Percentiles rank a stretch among this genome's conserved stretches.
Conservation (phyloP, 495 filamentous ascomycete genomes). For the Aspergillus nidulans region DNA sequence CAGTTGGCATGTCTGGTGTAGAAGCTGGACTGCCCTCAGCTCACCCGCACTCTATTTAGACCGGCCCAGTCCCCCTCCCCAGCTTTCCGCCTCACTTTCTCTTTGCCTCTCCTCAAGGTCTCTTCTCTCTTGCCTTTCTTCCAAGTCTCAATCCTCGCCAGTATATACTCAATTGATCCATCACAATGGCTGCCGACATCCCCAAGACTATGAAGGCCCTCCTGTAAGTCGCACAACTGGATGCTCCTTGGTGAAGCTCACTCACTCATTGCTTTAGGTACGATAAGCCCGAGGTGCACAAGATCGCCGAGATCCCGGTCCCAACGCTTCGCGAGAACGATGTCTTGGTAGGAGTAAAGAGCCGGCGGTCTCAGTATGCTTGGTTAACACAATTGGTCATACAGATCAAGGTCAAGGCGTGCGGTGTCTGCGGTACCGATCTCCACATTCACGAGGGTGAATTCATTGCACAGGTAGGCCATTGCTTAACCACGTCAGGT, state of each 20-base stretch:
- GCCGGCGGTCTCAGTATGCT: too few species aligned
- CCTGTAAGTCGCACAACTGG: slow-evolving; percentile 33
- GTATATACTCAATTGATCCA: slow-evolving; percentile 2
- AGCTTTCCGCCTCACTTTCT: too few species aligned
- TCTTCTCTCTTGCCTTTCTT: neutral
- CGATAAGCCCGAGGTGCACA: slow-evolving; percentile 56
- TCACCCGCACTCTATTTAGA: neutral
- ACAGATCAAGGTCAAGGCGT: slow-evolving; percentile 55
- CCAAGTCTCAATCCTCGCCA: neutral
- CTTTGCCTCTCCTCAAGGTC: too few species aligned
- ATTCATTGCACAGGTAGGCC: slow-evolving; percentile 54
- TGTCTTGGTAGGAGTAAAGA: slow-evolving; percentile 40
- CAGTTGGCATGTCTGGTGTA: too few species aligned
- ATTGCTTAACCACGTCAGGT: neutral
- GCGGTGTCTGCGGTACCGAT: slow-evolving; percentile 66
- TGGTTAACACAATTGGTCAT: neutral
- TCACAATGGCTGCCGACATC: slow-evolving; percentile 28
- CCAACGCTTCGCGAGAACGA: slow-evolving; percentile 57
- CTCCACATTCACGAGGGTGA: slow-evolving; percentile 63
- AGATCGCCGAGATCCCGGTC: slow-evolving; percentile 56
- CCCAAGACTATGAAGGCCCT: slow-evolving; percentile 60
- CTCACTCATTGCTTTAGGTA: slow-evolving; percentile 40
- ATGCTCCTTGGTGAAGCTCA: neutral
- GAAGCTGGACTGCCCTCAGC: too few species aligned
- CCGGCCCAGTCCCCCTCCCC: neutral